These are phyloP conservation scores for Paramyrothecium sp. DNA, from an alignment of 2,329 filamentous ascomycete species.

Conservation along the genomic window DNA sequence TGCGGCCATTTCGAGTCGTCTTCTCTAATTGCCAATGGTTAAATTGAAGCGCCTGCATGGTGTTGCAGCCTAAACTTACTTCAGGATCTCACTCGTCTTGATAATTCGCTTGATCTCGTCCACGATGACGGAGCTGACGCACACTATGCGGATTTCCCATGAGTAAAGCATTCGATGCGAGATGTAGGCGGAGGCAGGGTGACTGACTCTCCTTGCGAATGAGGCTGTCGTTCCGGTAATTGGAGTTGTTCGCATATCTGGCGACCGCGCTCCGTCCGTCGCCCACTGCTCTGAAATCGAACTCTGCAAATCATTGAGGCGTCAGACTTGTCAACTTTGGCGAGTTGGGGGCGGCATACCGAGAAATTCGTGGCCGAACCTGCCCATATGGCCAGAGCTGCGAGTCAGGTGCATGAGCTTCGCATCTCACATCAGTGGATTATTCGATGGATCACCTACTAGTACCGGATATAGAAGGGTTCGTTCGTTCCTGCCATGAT, in stretches of 20 bases:
- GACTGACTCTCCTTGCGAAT: constrained; percentile 99
- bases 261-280: constrained; percentile 92
- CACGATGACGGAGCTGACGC: constrained; percentile 85
- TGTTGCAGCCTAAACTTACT: constrained; percentile 52
- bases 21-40: constrained; percentile 59
- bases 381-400: constrained; percentile 95
- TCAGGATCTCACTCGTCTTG: constrained; percentile 95
- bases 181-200: background rate
- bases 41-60: background rate
- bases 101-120: constrained; percentile 97
- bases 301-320: constrained; percentile 59
- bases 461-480: constrained; percentile 95
- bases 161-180: background rate
- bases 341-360: constrained; percentile 49
- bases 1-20: constrained; percentile 98
- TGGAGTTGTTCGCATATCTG: constrained; percentile 98
- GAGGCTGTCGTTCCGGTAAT: constrained; percentile 97
- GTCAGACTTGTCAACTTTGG: background rate
- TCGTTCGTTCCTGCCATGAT: constrained; percentile 70
- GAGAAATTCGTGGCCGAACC: constrained; percentile 97
- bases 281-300: constrained; percentile 89
- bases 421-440: constrained; percentile 3
- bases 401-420: constrained; percentile 10
- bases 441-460: constrained; percentile 59
- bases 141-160: constrained; percentile 62